Percentiles rank a stretch among this genome's conserved stretches.
Conservation (phyloP, 345 rosid genomes). For the Hibiscus trionum region DNA sequence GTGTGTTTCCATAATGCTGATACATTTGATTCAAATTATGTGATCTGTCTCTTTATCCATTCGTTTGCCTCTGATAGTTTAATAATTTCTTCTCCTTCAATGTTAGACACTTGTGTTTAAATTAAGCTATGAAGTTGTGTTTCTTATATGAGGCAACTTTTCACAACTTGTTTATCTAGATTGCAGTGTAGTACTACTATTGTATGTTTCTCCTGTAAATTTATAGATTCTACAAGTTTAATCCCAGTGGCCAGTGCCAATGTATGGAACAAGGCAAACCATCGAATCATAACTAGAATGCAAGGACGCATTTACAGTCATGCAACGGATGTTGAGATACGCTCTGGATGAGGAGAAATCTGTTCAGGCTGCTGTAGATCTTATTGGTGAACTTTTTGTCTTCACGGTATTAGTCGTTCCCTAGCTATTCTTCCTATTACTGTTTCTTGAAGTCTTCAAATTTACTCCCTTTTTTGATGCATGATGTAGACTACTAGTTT, state of each 20-base stretch:
- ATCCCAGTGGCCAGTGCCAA: not conserved
- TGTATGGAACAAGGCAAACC: constrained; percentile 47
- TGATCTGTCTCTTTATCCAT: not conserved
- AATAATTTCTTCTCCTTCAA: not conserved
- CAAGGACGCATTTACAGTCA: constrained; percentile 76
- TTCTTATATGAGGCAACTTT: not conserved
- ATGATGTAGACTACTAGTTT: too few species aligned
- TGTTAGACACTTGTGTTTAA: not conserved
- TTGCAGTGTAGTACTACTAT: too few species aligned
- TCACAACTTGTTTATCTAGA: not conserved
- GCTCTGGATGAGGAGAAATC: constrained; percentile 94
- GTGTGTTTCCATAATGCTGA: not conserved
- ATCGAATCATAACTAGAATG: constrained; percentile 57
- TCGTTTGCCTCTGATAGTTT: not conserved
- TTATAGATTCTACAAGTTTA: not conserved
- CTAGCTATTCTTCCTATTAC: not conserved
- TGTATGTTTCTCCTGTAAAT: not conserved
- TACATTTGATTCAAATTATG: not conserved
- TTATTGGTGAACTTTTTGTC: constrained; percentile 74
- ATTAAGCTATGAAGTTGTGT: not conserved
- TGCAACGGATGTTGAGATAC: constrained; percentile 73
- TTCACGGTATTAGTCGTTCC: constrained; percentile 45
- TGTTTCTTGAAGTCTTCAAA: not conserved
- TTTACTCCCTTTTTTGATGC: too few species aligned
- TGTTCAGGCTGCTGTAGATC: constrained; percentile 90